Evolutionary conservation across 495 filamentous ascomycete genomes (phyloP), one percentile per base, ranked within the genome.

Genomic region (Podospora anserina): DNA sequence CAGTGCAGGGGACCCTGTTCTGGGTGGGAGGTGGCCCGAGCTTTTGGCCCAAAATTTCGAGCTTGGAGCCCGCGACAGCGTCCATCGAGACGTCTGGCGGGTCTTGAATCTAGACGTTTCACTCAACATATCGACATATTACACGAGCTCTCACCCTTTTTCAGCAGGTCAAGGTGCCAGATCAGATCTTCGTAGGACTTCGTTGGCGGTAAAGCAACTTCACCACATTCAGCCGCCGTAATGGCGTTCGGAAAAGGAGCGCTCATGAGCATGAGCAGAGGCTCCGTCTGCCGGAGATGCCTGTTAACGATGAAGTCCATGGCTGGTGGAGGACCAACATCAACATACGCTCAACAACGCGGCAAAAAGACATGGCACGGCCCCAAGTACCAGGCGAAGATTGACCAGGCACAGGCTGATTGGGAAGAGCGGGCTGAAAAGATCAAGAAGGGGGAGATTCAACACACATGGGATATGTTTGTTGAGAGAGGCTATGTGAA

Each of bases 401-500:
- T 81, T n/a, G 77, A 80, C 20, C 82, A 86, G 19, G 89, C 87
- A 0, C 78, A 85, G 65, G 53, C 79, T 65, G 73, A 82, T 66
- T 94, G 91, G 91, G 74, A 85, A 28, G 67, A 69, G 58, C 77
- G 80, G 58, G 88, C 89, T 2, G 27, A 78, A 63, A 75, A 84
- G 65, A 91, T 94, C 69, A 74, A 84, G 68, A 77, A 79, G 0
- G 92, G 91, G 32, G 80, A 87, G 72, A 70, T 81, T 66, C 83
- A 88, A 70, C 86, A 86, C 70, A 88, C 92, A 70, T 87, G 88
- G 71, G 82, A 87, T 55, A 79, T 89, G 30, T 79, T 99, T 15
- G 91, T 96, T 73, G 90, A 93, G 70, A 84, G 95, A 73, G 93
- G 91, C 1, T 87, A 89, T 63, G 77, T 97, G 56, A 89, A 97